Percentiles rank a stretch among this genome's conserved stretches.
phyloP scores from a whole-genome alignment of 2,329 filamentous ascomycete species.

The Botrytis paeoniae region DNA sequence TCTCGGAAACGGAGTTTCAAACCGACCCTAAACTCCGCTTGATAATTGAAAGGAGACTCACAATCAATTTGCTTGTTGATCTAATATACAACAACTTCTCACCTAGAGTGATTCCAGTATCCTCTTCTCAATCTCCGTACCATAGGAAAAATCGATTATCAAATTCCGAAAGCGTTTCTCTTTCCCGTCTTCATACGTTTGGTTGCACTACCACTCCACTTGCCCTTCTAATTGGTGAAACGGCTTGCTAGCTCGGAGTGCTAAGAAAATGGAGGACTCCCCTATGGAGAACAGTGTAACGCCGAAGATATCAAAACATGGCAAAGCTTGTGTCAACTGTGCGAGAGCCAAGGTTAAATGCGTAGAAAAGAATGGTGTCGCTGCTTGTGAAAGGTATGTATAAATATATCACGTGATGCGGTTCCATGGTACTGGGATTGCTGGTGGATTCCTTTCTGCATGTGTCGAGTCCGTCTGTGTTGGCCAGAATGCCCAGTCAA shows the following conservation, averaged over 20 bases:
- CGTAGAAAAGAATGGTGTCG: not conserved
- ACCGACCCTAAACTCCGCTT: not conserved
- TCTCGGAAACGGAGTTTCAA: not conserved
- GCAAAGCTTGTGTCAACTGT: slow-evolving; percentile 15
- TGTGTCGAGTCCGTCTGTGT: not conserved
- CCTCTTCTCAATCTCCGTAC: not conserved
- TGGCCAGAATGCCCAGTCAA: not conserved
- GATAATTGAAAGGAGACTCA: not conserved
- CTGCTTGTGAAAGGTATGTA: slow-evolving; percentile 17
- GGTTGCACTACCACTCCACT: not conserved
- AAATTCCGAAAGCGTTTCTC: not conserved
- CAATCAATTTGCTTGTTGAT: not conserved
- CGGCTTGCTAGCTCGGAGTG: not conserved
- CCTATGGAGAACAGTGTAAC: not conserved
- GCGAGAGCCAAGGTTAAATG: slow-evolving; percentile 17
- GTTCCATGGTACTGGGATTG: not conserved
- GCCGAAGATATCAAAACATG: slow-evolving; percentile 3
- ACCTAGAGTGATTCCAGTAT: not conserved
- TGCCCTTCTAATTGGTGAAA: not conserved
- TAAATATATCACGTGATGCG: not conserved
- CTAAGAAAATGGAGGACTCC: not conserved
- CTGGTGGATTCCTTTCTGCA: not conserved
- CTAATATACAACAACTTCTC: not conserved
- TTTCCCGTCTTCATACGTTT: not conserved
- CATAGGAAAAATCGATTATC: not conserved